Base-by-base conservation (phyloP, 1,284 basidiomycete genomes). In the Puccinia coronata region DNA sequence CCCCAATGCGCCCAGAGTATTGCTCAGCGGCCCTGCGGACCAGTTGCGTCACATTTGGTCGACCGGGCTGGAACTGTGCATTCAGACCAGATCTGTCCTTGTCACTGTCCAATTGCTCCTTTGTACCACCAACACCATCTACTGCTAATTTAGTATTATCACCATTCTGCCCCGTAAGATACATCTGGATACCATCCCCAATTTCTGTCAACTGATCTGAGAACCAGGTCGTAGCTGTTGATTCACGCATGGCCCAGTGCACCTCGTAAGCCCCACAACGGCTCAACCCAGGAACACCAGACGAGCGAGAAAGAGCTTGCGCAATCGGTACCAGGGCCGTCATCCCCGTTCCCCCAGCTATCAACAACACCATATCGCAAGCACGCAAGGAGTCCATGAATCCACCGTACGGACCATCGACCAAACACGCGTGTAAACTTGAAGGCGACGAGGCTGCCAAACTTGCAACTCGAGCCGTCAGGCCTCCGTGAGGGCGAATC, bases 381-480 rank as follows among this genome's bases (percentile, higher is more conserved):
- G 82, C 82, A 36, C 83, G 77, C 51, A 88, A 69, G 23, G 84
- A 83, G 1, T 84, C 84, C 67, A 85, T 83, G 20, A 87, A 72
- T 1, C 87, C 87, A 31, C 87, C 87, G 80, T 88, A 88, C 14
- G 88, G 88, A 0, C 88, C 88, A 76, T 88, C 88, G n/a, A 88
- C 80, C n/a, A 87, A 82, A 1, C 87, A 86, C 2, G 84, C 83
- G 65, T 85, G 82, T 31, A 51, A n/a, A n/a, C n/a, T 36, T 31
- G 55, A 8, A 16, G 43, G 53, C 28, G 43, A 14, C 43, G 81
- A 36, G 73, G n/a, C 16, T 0, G 84, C 85, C 57, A 83, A 34
- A 1, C 77, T 41, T 20, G 82, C 83, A 43, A 87, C 80, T 23
- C 83, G 83, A 28, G 74, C 81, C 8, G 86, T 87, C n/a, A 87